Base-by-base conservation (phyloP, 2,329 filamentous ascomycete genomes). In the Stagonosporopsis tanaceti region DNA sequence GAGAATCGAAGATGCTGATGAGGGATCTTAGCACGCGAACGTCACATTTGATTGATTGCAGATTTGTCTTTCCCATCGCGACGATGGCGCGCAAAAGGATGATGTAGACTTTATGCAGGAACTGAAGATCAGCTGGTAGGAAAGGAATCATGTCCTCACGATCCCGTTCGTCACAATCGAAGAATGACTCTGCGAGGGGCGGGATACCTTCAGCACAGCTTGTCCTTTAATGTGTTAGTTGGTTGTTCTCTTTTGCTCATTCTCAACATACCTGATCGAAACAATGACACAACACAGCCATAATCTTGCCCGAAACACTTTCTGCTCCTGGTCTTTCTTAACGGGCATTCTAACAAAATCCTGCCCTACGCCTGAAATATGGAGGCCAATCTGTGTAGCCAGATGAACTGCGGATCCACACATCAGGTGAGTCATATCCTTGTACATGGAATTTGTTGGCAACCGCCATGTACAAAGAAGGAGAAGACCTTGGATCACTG, bases 401-500 rank as follows among this genome's bases (percentile, higher is more conserved):
- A 79, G 61, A 55, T 78, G 76, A 3, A 78, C 66, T 30, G 77
- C 76, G 15, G 76, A 76, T 17, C 77, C 77, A 59, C 72, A 76
- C 47, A 79, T 67, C 15, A 77, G 68, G 54, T 75, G 71, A n/a
- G 73, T 76, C 57, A 75, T 73, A 44, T 78, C 76, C 39, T 76
- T 76, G 61, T 75, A 76, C 71, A 76, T 77, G 28, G 75, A 78
- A 41, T 76, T 77, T 11, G 77, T 75, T 7, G 77, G 77, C 27
- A 78, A 60, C 3, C 76, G 71, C 77, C 77, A 79, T 17, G 76
- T 74, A 44, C 76, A 78, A 11, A 79, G 70, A 9, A 78, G 69
- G 4, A 79, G 57, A 9, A 77, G 63, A 15, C 73, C 76, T 53
- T 78, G 76, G 22, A 79, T 79, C 14, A 76, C 72, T 14, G 76